These are phyloP conservation scores for Lactifluus pinguis DNA, from an alignment of 768 basidiomycete species.

Conservation along the genomic window DNA sequence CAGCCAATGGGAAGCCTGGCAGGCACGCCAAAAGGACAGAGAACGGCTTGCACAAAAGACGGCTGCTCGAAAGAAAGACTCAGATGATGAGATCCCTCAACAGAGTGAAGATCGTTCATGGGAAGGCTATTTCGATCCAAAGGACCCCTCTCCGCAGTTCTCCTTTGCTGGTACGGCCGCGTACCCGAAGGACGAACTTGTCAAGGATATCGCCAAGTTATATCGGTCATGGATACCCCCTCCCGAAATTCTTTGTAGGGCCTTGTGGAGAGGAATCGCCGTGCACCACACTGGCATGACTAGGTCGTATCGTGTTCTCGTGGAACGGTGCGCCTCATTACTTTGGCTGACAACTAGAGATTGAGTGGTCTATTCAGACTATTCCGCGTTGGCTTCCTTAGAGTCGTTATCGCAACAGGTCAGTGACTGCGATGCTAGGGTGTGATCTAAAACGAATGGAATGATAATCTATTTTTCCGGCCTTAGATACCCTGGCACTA, in stretches of 20 bases:
- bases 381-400: constrained; percentile 53
- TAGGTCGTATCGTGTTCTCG: constrained; percentile 44
- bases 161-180: constrained; percentile 43
- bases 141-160: constrained; percentile 49
- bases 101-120: constrained; percentile 27
- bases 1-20: constrained; percentile 43
- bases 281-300: constrained; percentile 68
- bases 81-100: constrained; percentile 21
- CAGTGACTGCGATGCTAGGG: background rate
- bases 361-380: constrained; percentile 29
- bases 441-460: too few species aligned
- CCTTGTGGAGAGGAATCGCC: constrained; percentile 51
- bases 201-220: constrained; percentile 38
- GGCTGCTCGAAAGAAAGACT: constrained; percentile 32
- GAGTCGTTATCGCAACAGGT: constrained; percentile 62
- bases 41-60: constrained; percentile 35
- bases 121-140: constrained; percentile 49
- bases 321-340: constrained; percentile 40
- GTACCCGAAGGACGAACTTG: constrained; percentile 40
- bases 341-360: background rate
- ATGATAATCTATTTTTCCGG: background rate
- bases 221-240: constrained; percentile 22
- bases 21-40: constrained; percentile 37
- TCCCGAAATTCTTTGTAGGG: constrained; percentile 37
- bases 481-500: constrained; percentile 52